Conservation (phyloP, 805 yeast species). For the Tetrapisispora taiwanensis region DNA sequence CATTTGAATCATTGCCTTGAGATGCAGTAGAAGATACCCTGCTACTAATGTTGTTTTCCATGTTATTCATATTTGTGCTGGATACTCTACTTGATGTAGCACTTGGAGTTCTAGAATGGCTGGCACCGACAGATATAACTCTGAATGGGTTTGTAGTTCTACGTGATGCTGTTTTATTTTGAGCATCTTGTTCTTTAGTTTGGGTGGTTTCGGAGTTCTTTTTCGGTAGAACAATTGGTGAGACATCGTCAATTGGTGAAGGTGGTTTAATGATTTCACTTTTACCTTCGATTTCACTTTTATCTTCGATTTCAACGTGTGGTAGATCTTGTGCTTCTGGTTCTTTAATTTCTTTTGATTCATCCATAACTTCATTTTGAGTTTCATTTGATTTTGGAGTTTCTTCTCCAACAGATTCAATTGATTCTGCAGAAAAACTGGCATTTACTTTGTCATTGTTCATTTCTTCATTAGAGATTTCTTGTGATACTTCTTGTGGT, state of each 20-base stretch:
- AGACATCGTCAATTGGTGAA: background rate
- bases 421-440: too few relatives aligned
- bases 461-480: too few relatives aligned
- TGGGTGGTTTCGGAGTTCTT: background rate
- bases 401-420: too few relatives aligned
- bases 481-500: background rate
- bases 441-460: too few relatives aligned
- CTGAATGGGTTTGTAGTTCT: slow-evolving; percentile 26
- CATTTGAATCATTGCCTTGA: background rate
- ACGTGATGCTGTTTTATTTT: background rate
- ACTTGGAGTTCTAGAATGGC: slow-evolving; percentile 2
- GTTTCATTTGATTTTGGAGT: too few relatives aligned
- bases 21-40: background rate
- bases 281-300: background rate
- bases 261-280: background rate
- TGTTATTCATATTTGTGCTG: background rate
- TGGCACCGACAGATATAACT: slow-evolving; percentile 25
- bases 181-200: background rate
- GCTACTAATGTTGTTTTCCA: background rate
- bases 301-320: too few relatives aligned
- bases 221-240: slow-evolving; percentile 3
- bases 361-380: too few relatives aligned
- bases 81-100: slow-evolving; percentile 1
- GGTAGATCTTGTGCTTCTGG: too few relatives aligned
- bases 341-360: too few relatives aligned